Evolutionary conservation across 257 asterid species (phyloP).

Genomic region (Linaria vulgaris): DNA sequence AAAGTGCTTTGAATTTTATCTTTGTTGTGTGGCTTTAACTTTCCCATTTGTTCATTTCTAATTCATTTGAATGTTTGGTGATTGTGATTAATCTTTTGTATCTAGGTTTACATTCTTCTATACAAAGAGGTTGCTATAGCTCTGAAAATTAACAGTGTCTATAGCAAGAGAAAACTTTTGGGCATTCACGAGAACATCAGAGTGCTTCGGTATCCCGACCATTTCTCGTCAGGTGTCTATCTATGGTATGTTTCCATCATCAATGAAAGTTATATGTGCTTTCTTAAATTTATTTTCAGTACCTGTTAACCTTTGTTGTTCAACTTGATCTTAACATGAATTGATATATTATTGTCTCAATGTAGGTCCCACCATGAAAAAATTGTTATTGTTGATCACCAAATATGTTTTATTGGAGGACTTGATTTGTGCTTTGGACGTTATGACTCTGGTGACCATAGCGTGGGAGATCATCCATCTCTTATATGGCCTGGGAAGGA

Average conservation of each 20-base stretch:
- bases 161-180: slow-evolving; percentile 83
- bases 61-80: slow-evolving; percentile 30
- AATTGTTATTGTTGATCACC: slow-evolving; percentile 90
- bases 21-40: slow-evolving; percentile 14
- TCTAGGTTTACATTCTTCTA: slow-evolving; percentile 81
- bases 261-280: not conserved
- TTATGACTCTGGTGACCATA: slow-evolving; percentile 74
- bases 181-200: slow-evolving; percentile 82
- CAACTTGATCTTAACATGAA: slow-evolving; percentile 15
- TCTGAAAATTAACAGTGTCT: slow-evolving; percentile 85
- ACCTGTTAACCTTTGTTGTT: not conserved
- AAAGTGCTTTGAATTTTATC: not conserved
- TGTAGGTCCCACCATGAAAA: slow-evolving; percentile 96
- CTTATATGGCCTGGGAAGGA: slow-evolving; percentile 92
- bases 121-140: slow-evolving; percentile 96
- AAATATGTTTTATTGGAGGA: slow-evolving; percentile 88
- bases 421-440: slow-evolving; percentile 97
- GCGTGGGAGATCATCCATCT: slow-evolving; percentile 80
- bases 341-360: slow-evolving; percentile 32
- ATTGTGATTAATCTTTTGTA: slow-evolving; percentile 20
- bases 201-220: slow-evolving; percentile 95
- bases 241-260: slow-evolving; percentile 58
- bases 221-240: slow-evolving; percentile 86
- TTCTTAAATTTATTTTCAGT: slow-evolving; percentile 15
- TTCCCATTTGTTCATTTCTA: slow-evolving; percentile 15